These are phyloP conservation scores for Daucus carota DNA, from an alignment of 129 eudicot genomes.

Conservation along the genomic window DNA sequence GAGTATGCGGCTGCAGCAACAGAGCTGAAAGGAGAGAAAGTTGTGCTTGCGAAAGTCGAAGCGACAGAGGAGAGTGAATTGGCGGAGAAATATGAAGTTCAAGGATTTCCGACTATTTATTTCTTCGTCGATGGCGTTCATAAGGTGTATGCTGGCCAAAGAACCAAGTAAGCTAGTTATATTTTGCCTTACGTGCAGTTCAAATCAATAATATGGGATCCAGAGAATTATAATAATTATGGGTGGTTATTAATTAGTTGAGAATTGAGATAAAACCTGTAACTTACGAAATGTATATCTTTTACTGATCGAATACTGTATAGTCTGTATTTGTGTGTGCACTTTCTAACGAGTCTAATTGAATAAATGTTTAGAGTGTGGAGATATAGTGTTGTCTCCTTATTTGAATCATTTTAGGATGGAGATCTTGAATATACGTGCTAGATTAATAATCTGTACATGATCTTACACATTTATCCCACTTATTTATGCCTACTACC, in stretches of 20 bases:
- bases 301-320: neutral
- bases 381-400: neutral
- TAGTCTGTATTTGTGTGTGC: neutral
- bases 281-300: neutral
- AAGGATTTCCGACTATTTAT: constrained; percentile 73
- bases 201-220: no score
- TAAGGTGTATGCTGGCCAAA: constrained; percentile 60
- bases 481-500: neutral
- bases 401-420: neutral
- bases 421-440: neutral
- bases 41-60: constrained; percentile 79
- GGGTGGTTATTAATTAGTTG: no score
- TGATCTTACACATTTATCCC: neutral
- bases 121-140: constrained; percentile 81
- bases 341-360: neutral
- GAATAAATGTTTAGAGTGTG: neutral
- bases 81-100: constrained; percentile 66
- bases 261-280: no score
- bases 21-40: constrained; percentile 46
- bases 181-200: no score
- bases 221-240: no score
- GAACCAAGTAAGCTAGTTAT: constrained; percentile 48
- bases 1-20: constrained; percentile 97
- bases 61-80: constrained; percentile 75
- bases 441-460: neutral